phyloP scores from a whole-genome alignment of 2,329 filamentous ascomycete species.

The Talaromyces pinophilus region DNA sequence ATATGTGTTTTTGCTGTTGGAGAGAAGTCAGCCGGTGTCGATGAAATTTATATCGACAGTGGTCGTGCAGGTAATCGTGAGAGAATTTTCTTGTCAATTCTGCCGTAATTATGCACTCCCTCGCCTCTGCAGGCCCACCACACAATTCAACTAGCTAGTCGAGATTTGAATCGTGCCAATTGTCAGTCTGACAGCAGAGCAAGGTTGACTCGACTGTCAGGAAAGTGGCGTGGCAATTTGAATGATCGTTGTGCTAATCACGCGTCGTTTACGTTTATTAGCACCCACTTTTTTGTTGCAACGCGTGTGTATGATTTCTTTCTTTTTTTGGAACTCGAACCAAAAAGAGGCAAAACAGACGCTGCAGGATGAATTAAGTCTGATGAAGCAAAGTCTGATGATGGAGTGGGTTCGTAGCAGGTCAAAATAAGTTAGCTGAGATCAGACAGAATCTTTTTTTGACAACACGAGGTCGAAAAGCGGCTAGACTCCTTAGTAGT shows the following conservation, averaged over 20 bases:
- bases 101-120: conserved; percentile 9
- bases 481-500: conserved; percentile 3
- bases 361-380: not conserved
- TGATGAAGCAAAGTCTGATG: not conserved
- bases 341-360: not conserved
- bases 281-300: conserved; percentile 6
- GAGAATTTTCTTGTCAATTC: conserved; percentile 1
- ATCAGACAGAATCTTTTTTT: conserved; percentile 8
- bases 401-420: not conserved
- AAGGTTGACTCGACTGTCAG: not conserved
- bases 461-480: conserved; percentile 9
- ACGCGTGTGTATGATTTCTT: not conserved
- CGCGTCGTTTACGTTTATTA: conserved; percentile 8
- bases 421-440: not conserved
- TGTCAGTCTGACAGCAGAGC: conserved; percentile 6
- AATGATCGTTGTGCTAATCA: conserved; percentile 7
- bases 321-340: not conserved
- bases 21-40: not conserved
- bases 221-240: conserved; percentile 1
- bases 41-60: not conserved
- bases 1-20: not conserved
- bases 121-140: conserved; percentile 19
- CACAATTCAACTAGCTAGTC: conserved; percentile 14
- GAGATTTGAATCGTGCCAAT: conserved; percentile 13
- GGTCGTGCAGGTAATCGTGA: not conserved